phyloP scores from a whole-genome alignment of 192 early-diverging fungal species.

The Gigaspora rosea region DNA sequence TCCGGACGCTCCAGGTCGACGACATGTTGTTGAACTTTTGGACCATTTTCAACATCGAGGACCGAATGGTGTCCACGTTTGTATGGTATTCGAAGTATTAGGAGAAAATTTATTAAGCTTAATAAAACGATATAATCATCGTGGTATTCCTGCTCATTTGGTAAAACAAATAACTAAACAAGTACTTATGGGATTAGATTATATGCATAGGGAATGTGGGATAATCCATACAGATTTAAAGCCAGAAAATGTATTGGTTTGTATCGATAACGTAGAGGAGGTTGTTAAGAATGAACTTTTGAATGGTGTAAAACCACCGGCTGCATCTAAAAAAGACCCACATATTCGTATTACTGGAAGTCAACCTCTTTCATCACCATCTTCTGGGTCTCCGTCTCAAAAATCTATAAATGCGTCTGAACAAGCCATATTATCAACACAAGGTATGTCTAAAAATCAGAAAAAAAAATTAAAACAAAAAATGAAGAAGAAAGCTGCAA shows the following conservation, averaged over 20 bases:
- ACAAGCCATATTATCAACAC: constrained; percentile 20
- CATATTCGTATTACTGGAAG: constrained; percentile 24
- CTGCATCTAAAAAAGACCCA: neutral
- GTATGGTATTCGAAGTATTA: constrained; percentile 97
- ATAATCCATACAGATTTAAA: constrained; percentile 99
- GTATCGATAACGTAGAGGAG: constrained; percentile 83
- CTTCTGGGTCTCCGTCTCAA: constrained; percentile 2
- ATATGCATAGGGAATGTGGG: constrained; percentile 89
- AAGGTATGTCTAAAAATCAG: constrained; percentile 48
- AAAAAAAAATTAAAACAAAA: constrained; percentile 60
- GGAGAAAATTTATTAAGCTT: constrained; percentile 93
- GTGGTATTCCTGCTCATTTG: constrained; percentile 81
- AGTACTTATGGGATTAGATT: constrained; percentile 89
- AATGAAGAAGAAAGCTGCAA: constrained; percentile 36
- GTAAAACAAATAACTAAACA: constrained; percentile 93
- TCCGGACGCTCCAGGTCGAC: constrained; percentile 53
- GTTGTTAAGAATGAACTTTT: constrained; percentile 55
- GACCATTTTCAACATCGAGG: constrained; percentile 92
- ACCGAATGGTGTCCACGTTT: constrained; percentile 88
- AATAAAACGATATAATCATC: constrained; percentile 78
- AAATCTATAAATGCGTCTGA: constrained; percentile 3
- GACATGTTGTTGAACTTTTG: constrained; percentile 82
- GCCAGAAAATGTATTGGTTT: constrained; percentile 96
- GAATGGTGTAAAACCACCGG: neutral
- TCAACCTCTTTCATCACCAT: constrained; percentile 27